Evolutionary conservation across 2,329 filamentous ascomycete species (phyloP), one percentile per base, ranked within the genome.

Genomic region (Whalleya microplaca): DNA sequence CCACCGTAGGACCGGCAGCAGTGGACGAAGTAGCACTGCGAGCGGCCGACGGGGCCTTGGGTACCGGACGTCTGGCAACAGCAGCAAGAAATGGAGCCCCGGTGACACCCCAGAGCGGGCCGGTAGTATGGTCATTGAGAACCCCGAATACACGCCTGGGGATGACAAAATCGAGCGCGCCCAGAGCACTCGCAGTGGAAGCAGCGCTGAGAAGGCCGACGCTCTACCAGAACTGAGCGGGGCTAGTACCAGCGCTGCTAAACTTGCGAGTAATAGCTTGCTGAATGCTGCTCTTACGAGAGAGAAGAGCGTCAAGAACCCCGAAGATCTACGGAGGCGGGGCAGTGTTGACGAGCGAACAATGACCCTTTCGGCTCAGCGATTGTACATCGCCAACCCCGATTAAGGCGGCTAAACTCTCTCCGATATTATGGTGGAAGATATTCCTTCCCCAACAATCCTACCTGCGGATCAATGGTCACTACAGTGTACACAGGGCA

Each of bases 371-470:
- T 86, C 84, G 19, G 82, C 84, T 23, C 86, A 86, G 47, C 84
- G 91, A 60, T 81, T 96, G 56, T 95, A 90, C 73, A 92, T 96
- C 69, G 91, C 91, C 66, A 96, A 96, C 73, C 91, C 91, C 18
- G 91, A 95, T 73, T 84, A 75, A 78, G 50, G 56, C 52, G 45
- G n/a, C 9, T 16, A 19, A 48, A 21, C 19, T 45, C 9, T 42
- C 27, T 29, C n/a, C n/a, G n/a, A n/a, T n/a, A 16, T 6, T 14
- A 8, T 37, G 23, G 23, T 27, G 23, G 23, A 27, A 27, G 9
- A 4, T 9, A 9, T 16, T 37, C 3, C 32, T 37, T 37, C 32
- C 7, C 27, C 27, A 29, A 5, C 6, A 29, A 29, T 12, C 27
- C 32, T 37, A 37, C 54, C 47, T 52, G 46, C 27, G 40, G 41